Evolutionary conservation across 2,329 filamentous ascomycete genomes (phyloP).

Genomic region (Xylaria sp.): DNA sequence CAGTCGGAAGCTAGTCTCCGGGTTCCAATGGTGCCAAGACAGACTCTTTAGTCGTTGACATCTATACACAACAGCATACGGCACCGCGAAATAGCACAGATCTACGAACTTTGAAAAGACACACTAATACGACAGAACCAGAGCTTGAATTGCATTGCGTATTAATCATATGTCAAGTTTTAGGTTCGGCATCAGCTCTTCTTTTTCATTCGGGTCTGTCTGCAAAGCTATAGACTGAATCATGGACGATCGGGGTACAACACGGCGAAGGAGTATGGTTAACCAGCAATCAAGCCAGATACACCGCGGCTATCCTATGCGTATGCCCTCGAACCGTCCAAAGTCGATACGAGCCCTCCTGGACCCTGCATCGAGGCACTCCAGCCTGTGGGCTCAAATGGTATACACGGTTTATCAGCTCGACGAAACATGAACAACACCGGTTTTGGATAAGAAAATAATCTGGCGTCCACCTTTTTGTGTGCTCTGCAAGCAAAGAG

Average conservation of each 20-base stretch:
- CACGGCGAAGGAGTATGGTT: slow-evolving; percentile 41
- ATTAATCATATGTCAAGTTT: neutral
- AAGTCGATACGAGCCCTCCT: slow-evolving; percentile 30
- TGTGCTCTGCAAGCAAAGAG: slow-evolving; percentile 23
- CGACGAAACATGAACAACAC: slow-evolving; percentile 21
- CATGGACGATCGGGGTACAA: slow-evolving; percentile 42
- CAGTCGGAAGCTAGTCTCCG: neutral
- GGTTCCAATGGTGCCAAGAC: neutral
- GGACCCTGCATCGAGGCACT: slow-evolving; percentile 27
- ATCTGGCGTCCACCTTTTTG: slow-evolving; percentile 11
- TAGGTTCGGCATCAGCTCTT: slow-evolving; percentile 2
- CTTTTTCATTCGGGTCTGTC: slow-evolving; percentile 19
- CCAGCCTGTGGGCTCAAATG: slow-evolving; percentile 28
- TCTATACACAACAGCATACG: neutral
- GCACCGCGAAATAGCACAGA: neutral
- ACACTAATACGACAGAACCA: neutral
- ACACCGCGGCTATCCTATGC: slow-evolving; percentile 45
- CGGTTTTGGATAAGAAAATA: slow-evolving; percentile 30
- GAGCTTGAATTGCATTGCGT: neutral
- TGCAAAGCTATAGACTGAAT: slow-evolving; percentile 37
- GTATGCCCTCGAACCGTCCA: slow-evolving; percentile 39
- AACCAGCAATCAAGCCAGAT: slow-evolving; percentile 43
- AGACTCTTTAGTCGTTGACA: neutral
- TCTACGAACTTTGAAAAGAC: neutral
- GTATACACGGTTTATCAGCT: slow-evolving; percentile 29